phyloP scores from a whole-genome alignment of 345 rosid species.

The Citrus inodora region DNA sequence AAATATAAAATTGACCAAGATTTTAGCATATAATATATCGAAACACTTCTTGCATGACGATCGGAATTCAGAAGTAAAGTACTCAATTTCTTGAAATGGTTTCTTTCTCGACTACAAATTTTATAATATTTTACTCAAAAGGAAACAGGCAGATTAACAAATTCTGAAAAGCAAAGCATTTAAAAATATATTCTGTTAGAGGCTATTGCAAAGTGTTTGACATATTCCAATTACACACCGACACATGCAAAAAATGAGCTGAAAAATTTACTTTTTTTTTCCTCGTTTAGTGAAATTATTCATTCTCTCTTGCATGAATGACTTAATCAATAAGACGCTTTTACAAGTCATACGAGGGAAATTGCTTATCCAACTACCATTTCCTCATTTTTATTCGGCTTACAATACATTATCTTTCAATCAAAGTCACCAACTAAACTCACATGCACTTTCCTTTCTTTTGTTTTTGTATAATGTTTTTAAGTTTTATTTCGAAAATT shows the following conservation, averaged over 20 bases:
- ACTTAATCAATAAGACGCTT: neutral
- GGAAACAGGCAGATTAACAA: neutral
- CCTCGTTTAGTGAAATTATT: no score
- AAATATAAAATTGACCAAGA: neutral
- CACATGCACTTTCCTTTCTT: neutral
- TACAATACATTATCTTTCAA: neutral
- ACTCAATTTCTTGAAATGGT: neutral
- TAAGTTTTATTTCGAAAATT: neutral
- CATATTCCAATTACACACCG: neutral
- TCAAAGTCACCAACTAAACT: neutral
- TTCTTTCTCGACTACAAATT: neutral
- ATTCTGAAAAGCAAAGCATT: neutral
- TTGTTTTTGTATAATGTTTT: no score
- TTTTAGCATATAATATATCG: neutral
- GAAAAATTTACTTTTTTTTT: no score
- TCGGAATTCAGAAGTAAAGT: neutral
- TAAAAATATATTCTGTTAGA: neutral
- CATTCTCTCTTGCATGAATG: neutral
- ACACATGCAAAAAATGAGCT: neutral
- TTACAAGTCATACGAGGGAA: neutral
- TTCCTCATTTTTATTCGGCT: neutral
- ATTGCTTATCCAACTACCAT: constrained; percentile 5
- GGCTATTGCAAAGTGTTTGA: neutral
- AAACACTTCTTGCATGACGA: neutral
- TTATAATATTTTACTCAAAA: neutral